Conservation (phyloP, 768 basidiomycete genomes). For the Fistulinella prunicolor region DNA sequence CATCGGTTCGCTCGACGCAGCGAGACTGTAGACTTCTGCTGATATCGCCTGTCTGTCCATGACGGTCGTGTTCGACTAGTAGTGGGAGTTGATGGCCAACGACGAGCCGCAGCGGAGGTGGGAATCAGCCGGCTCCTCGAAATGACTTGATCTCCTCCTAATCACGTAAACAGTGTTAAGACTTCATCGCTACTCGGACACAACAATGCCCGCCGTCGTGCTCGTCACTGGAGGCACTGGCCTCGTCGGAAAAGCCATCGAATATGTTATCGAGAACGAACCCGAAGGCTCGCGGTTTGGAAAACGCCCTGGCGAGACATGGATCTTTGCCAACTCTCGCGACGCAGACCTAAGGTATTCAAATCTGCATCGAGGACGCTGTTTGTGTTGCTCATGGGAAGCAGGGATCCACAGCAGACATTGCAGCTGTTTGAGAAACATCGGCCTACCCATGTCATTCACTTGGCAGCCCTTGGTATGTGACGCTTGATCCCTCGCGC, state of each 20-base stretch:
- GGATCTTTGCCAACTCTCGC: constrained; percentile 77
- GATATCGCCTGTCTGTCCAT: constrained; percentile 56
- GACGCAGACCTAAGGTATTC: constrained; percentile 85
- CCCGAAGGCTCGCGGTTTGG: constrained; percentile 78
- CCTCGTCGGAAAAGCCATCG: constrained; percentile 83
- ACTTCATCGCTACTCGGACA: neutral
- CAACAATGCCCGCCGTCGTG: constrained; percentile 45
- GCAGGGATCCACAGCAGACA: constrained; percentile 71
- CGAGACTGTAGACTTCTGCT: constrained; percentile 59
- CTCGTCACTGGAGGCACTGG: constrained; percentile 86
- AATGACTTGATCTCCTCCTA: too few species aligned
- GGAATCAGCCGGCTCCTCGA: too few species aligned
- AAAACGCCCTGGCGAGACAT: constrained; percentile 69
- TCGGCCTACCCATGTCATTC: constrained; percentile 94
- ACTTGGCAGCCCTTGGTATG: constrained; percentile 90
- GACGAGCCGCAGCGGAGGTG: neutral
- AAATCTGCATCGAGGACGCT: too few species aligned
- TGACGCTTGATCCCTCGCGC: neutral
- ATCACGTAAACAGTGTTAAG: too few species aligned
- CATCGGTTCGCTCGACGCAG: constrained; percentile 52
- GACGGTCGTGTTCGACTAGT: constrained; percentile 1
- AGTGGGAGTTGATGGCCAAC: neutral
- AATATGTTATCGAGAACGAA: constrained; percentile 75
- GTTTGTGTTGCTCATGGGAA: constrained; percentile 5
- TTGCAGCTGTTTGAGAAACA: constrained; percentile 81